These are phyloP conservation scores for Zelonia costaricensis DNA, from an alignment of 208 protist species.

Conservation along the genomic window DNA sequence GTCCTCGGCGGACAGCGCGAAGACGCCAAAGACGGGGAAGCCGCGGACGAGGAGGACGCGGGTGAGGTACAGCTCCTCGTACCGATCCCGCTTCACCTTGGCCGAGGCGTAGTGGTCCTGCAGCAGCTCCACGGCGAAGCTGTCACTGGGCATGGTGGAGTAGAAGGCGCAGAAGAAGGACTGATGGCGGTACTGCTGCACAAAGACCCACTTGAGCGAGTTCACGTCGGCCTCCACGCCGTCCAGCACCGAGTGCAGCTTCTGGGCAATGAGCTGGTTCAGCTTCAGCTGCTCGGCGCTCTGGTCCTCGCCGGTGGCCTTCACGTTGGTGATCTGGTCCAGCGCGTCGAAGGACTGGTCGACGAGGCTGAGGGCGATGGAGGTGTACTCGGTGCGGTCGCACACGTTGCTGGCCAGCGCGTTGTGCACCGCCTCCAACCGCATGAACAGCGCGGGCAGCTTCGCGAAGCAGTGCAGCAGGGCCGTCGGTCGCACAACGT, in stretches of 20 bases:
- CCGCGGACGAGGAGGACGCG: slow-evolving; percentile 73
- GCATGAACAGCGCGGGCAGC: slow-evolving; percentile 72
- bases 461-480: slow-evolving; percentile 83
- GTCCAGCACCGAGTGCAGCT: slow-evolving; percentile 52
- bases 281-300: slow-evolving; percentile 54
- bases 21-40: slow-evolving; percentile 79
- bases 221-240: slow-evolving; percentile 43
- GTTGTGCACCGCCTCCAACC: slow-evolving; percentile 78
- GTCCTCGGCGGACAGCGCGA: slow-evolving; percentile 78
- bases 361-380: slow-evolving; percentile 70
- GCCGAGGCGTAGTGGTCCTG: slow-evolving; percentile 69
- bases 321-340: slow-evolving; percentile 71
- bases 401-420: slow-evolving; percentile 50
- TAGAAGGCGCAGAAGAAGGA: slow-evolving; percentile 90
- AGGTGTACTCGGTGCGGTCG: slow-evolving; percentile 75
- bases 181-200: slow-evolving; percentile 89
- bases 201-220: slow-evolving; percentile 70
- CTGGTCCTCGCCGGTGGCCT: slow-evolving; percentile 29
- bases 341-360: slow-evolving; percentile 84
- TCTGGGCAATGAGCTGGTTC: slow-evolving; percentile 31
- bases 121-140: slow-evolving; percentile 63
- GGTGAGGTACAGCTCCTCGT: slow-evolving; percentile 88
- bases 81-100: slow-evolving; percentile 69
- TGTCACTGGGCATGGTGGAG: slow-evolving; percentile 46
- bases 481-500: slow-evolving; percentile 67